Evolutionary conservation across 352 stramenopile species (phyloP), one percentile per base, ranked within the genome.

Genomic region (Pythium grandisporangium): DNA sequence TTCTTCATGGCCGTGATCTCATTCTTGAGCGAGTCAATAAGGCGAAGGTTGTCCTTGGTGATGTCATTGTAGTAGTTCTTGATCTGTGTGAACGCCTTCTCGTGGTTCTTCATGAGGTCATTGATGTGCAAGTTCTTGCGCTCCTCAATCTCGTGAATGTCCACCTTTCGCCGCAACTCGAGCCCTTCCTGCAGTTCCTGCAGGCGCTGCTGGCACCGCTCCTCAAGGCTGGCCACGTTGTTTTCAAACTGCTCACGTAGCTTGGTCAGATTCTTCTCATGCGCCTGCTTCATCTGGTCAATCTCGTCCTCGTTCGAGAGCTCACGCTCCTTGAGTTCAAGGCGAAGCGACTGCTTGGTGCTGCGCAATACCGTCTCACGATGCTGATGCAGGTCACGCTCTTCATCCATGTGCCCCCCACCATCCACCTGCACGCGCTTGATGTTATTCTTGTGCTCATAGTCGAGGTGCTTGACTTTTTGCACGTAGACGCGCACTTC

Each of bases 1-100:
- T 93, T 90, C 56, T 95, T 95, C 82, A 97, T 96, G 5, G 90
- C 80, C n/a, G 63, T 57, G 43, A 97, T 83, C 62, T 97, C 83
- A 47, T 84, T 78, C 65, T 97, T 96, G 42, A 98, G 74, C 19
- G 69, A 85, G 25, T 93, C 76, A 40, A 98, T 97, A 32, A 96
- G 71, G 8, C 85, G 76, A 19, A 98, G 46, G 52, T 97, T 97
- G 60, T 96, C 77, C 39, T 91, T 86, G 13, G 91, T 97, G 49
- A 97, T 97, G 49, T 96, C 86, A 57, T 97, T 97, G 58, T 97
- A 97, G 76, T 97, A 98, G 40, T 87, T 83, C 49, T 97, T 97
- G 73, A 97, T 97, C 70, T 96, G 84, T 6, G 68, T 76, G 53
- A 95, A 95, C 14, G 85, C 84, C 48, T 91, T 93, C 48, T 95